Evolutionary conservation across 148 eudicot genomes (phyloP).

Genomic region (Vaccinium corymbosum): DNA sequence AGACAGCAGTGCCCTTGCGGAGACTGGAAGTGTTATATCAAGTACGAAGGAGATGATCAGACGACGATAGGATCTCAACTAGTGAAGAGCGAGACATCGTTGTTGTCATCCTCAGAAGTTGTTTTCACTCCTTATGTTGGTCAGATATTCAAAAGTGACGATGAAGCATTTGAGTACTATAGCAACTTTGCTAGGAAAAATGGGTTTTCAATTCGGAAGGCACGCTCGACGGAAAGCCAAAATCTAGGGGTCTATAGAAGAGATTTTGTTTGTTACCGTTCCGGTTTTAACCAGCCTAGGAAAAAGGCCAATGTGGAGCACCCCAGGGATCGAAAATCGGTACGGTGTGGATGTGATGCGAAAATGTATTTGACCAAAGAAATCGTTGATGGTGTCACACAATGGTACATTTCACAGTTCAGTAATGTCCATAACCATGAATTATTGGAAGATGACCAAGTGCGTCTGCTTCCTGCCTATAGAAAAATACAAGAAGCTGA

Average conservation of each 20-base stretch:
- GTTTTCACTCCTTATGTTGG: conserved; percentile 63
- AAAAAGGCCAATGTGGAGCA: conserved; percentile 64
- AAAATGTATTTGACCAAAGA: conserved; percentile 63
- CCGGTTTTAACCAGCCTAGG: conserved; percentile 64
- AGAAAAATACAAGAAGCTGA: conserved; percentile 67
- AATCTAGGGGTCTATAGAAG: conserved; percentile 64
- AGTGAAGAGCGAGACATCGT: conserved; percentile 24
- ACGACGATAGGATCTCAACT: conserved; percentile 27
- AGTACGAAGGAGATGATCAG: conserved; percentile 46
- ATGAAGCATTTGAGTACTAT: conserved; percentile 61
- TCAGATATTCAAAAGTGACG: conserved; percentile 51
- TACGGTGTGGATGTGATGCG: conserved; percentile 79
- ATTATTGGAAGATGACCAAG: conserved; percentile 68
- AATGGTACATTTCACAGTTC: conserved; percentile 64
- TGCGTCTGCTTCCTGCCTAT: conserved; percentile 72
- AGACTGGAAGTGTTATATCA: conserved; percentile 68
- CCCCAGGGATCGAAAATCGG: conserved; percentile 71
- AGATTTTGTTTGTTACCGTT: conserved; percentile 75
- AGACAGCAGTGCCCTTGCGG: conserved; percentile 76
- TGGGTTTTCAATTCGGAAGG: conserved; percentile 77
- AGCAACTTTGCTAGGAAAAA: conserved; percentile 57
- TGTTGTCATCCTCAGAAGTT: conserved; percentile 25
- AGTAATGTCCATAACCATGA: conserved; percentile 83
- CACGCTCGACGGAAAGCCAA: conserved; percentile 62
- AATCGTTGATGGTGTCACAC: conserved; percentile 49